phyloP scores from a whole-genome alignment of 2,329 filamentous ascomycete genomes.

The Arthrobotrys megalospora region DNA sequence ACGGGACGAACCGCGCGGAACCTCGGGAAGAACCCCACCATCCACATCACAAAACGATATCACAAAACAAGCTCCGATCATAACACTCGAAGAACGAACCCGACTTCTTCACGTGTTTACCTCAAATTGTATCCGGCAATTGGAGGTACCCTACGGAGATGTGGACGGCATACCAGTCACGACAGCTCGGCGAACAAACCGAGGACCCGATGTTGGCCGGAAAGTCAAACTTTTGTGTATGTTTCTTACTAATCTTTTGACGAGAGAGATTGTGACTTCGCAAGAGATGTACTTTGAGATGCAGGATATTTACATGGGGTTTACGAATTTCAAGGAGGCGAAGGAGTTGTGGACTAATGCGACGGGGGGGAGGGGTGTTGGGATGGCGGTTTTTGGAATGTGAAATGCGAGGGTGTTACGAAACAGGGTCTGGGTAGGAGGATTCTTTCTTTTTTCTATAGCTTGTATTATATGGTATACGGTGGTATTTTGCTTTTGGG shows the following conservation, averaged over 20 bases:
- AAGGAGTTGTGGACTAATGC: constrained; percentile 60
- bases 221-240: constrained; percentile 59
- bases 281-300: constrained; percentile 59
- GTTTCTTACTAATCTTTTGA: constrained; percentile 57
- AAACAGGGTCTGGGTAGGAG: neutral
- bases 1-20: constrained; percentile 23
- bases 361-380: constrained; percentile 51
- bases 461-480: neutral
- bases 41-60: neutral
- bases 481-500: constrained; percentile 1
- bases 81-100: constrained; percentile 49
- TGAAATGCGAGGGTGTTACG: constrained; percentile 7
- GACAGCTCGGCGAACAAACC: constrained; percentile 24
- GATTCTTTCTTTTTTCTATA: neutral
- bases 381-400: constrained; percentile 4
- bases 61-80: constrained; percentile 22
- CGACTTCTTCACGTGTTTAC: constrained; percentile 56
- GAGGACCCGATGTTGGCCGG: constrained; percentile 51
- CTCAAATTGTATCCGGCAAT: constrained; percentile 51
- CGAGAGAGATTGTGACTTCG: constrained; percentile 35
- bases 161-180: constrained; percentile 31
- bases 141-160: constrained; percentile 50
- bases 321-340: constrained; percentile 56
- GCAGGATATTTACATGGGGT: constrained; percentile 60
- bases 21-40: neutral